Evolutionary conservation across 352 stramenopile genomes (phyloP).

Genomic region (Phytophthora podocarpi): DNA sequence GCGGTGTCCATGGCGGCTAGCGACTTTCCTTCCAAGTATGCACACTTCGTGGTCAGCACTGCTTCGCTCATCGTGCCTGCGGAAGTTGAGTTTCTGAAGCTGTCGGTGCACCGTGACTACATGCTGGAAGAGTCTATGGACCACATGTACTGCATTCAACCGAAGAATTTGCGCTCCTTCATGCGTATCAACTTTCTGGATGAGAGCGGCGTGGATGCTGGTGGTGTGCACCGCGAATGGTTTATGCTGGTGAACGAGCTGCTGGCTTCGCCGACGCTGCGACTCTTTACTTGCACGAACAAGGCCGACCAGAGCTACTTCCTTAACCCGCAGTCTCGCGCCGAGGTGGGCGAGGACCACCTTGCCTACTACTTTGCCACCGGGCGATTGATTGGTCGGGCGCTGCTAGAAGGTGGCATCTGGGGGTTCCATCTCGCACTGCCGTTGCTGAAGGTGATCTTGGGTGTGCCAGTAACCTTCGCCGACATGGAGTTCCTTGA

Average conservation of each 20-base stretch:
- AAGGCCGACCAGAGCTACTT: slow-evolving; percentile 62
- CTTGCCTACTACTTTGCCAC: slow-evolving; percentile 66
- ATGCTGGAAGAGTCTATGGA: slow-evolving; percentile 78
- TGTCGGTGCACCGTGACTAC: slow-evolving; percentile 65
- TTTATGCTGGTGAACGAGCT: slow-evolving; percentile 80
- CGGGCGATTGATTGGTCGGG: slow-evolving; percentile 63
- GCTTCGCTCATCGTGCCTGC: slow-evolving; percentile 65
- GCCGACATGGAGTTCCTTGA: slow-evolving; percentile 90
- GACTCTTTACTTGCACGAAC: slow-evolving; percentile 67
- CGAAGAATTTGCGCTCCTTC: slow-evolving; percentile 63
- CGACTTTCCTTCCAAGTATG: slow-evolving; percentile 78
- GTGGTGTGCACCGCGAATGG: slow-evolving; percentile 93
- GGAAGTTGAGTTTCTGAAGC: slow-evolving; percentile 68
- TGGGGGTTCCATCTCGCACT: slow-evolving; percentile 93
- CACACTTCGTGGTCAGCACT: slow-evolving; percentile 77
- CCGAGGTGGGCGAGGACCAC: slow-evolving; percentile 63
- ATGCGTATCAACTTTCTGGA: slow-evolving; percentile 90
- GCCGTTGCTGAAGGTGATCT: slow-evolving; percentile 97
- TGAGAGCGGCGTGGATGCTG: slow-evolving; percentile 86
- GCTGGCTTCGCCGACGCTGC: slow-evolving; percentile 46
- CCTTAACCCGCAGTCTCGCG: slow-evolving; percentile 61
- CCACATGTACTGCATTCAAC: slow-evolving; percentile 62
- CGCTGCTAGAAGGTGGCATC: slow-evolving; percentile 88
- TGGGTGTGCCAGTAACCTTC: slow-evolving; percentile 94
- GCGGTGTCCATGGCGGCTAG: slow-evolving; percentile 39